Evolutionary conservation across 208 protist genomes (phyloP), one percentile per base, ranked within the genome.

Genomic region (Wallacemonas rigidus): DNA sequence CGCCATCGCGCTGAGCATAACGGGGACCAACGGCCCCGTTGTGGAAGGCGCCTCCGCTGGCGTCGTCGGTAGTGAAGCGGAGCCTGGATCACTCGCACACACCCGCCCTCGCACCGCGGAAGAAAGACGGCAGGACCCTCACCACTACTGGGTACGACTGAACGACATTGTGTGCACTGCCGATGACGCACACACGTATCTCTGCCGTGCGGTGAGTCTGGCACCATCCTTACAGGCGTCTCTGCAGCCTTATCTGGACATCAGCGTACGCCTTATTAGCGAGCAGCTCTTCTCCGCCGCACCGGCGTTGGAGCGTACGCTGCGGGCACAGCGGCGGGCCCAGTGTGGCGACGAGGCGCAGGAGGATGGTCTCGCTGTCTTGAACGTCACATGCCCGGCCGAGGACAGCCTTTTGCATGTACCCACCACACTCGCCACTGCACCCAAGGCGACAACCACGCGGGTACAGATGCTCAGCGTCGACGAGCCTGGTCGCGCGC

Each of bases 181-280:
- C 3, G 82, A 88, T 48, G 82, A 88, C 64, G 82, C 82, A 4
- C 82, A 88, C 76, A 69, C 45, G 35, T 80, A 80, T 45, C 74
- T 88, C 58, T 77, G 72, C 65, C 78, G 82, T 14, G 75, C 82
- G 1, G 68, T 84, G 14, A 48, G 81, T 35, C 57, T 88, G 8
- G 75, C 79, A 1, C 67, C 79, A 3, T 44, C 47, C 48, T 69
- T 88, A 62, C 79, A 85, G 58, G 71, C 71, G 7, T 69, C 72
- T 12, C 71, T 88, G 2, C 79, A 76, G 9, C 79, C 82, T 11
- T 82, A 82, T 48, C 12, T 88, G 17, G 79, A 83, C 63, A 53
- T 61, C 3, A 76, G 74, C 1, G 74, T 88, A 35, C 73, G 70
- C 50, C 64, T 71, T 43, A 75, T 85, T 43, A 88, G 71, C 43